Percentiles rank a stretch among this genome's conserved stretches.
phyloP scores from a whole-genome alignment of 73 alveolate genomes.

The Tetrahymena elliotti region DNA sequence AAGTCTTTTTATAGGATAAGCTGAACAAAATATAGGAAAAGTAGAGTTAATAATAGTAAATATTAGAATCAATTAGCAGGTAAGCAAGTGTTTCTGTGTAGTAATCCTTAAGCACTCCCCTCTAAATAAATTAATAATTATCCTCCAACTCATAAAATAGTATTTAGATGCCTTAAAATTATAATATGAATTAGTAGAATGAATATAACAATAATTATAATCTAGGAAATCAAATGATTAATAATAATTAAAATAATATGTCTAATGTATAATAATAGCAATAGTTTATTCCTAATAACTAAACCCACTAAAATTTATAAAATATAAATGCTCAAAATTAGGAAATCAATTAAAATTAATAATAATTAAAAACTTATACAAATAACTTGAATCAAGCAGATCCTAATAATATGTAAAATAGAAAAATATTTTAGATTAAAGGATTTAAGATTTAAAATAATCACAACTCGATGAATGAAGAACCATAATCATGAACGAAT shows the following conservation, averaged over 20 bases:
- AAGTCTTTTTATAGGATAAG: background rate
- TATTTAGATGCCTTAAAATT: background rate
- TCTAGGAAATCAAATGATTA: background rate
- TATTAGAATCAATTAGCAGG: background rate
- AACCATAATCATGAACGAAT: background rate
- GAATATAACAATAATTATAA: background rate
- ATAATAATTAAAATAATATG: background rate
- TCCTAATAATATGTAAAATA: background rate
- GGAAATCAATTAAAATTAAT: background rate
- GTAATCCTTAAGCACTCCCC: background rate
- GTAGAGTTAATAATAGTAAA: background rate
- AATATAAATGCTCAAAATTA: background rate
- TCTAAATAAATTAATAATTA: background rate
- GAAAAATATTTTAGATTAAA: background rate
- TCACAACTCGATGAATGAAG: background rate
- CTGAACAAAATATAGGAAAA: background rate
- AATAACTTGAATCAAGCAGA: background rate
- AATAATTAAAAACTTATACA: background rate
- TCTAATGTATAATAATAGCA: no score
- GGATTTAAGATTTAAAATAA: background rate
- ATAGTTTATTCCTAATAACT: background rate
- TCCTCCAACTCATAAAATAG: no score
- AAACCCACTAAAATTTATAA: no score
- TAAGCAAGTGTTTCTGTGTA: background rate
- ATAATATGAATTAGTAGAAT: background rate